Conservation (phyloP, 441 rosid species). For the Arabidopsis lyrata region DNA sequence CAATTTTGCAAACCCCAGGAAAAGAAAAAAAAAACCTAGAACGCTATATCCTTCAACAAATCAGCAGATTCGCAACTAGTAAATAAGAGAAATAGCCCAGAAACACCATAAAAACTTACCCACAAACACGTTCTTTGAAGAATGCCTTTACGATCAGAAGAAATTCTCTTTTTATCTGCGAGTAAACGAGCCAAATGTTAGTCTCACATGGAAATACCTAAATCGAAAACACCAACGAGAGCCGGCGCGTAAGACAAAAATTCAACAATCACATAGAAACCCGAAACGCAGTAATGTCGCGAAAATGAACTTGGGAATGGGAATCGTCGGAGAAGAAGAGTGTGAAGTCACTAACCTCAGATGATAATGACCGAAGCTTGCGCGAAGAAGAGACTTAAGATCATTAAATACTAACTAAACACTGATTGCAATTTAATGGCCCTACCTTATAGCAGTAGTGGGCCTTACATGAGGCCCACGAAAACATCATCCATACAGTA, state of each 20-base stretch:
- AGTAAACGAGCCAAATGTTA: constrained; percentile 1
- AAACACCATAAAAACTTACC: background rate
- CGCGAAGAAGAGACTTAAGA: background rate
- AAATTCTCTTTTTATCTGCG: background rate
- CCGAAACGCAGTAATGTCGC: background rate
- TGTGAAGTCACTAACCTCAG: background rate
- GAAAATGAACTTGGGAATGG: background rate
- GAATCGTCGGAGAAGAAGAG: background rate
- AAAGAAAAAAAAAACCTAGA: background rate
- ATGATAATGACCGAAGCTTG: background rate
- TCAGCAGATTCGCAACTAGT: background rate
- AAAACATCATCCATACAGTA: no score
- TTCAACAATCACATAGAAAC: background rate
- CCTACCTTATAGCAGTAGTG: no score
- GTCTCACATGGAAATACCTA: background rate
- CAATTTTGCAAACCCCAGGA: background rate
- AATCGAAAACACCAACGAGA: background rate
- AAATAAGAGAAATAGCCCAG: background rate
- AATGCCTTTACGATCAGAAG: no score
- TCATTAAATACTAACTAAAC: no score
- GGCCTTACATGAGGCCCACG: no score
- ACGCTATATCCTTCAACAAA: background rate
- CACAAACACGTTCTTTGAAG: background rate
- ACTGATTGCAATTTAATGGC: no score
- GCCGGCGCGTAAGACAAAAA: background rate